Percentiles rank a stretch among this genome's conserved stretches.
Evolutionary conservation across 371 early-diverging fungal species (phyloP).

Genomic region (Chytridium lagenaria): DNA sequence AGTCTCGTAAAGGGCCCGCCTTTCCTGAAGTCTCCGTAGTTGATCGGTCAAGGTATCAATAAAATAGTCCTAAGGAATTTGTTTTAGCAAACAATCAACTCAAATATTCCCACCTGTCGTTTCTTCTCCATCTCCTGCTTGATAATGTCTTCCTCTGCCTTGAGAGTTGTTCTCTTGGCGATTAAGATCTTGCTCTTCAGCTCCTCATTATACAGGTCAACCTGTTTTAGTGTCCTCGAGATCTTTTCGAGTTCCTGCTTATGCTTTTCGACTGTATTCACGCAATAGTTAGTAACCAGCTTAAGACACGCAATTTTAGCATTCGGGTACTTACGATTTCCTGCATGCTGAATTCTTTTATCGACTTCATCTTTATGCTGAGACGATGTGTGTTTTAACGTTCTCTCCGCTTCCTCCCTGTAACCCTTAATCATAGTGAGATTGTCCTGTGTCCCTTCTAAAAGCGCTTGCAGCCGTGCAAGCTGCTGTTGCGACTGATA

Average conservation of each 20-base stretch:
- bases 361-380: constrained; percentile 53
- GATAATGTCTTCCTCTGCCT: constrained; percentile 62
- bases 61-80: constrained; percentile 55
- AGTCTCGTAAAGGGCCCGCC: constrained; percentile 54
- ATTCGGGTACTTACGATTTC: constrained; percentile 44
- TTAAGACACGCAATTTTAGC: neutral
- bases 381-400: constrained; percentile 37
- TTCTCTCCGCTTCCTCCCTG: constrained; percentile 55
- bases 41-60: constrained; percentile 60
- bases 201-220: constrained; percentile 63
- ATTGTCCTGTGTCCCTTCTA: constrained; percentile 55
- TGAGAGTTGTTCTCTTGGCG: constrained; percentile 60
- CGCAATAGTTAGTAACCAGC: neutral
- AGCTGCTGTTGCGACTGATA: constrained; percentile 62
- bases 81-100: neutral
- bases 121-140: constrained; percentile 63
- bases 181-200: constrained; percentile 55
- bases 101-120: constrained; percentile 50
- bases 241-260: constrained; percentile 60
- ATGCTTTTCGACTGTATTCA: constrained; percentile 54
- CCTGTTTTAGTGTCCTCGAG: constrained; percentile 55
- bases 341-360: constrained; percentile 37
- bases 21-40: constrained; percentile 57
- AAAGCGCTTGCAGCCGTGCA: constrained; percentile 54
- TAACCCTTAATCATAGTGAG: constrained; percentile 47